A percentile compares a stretch with the other conserved stretches of the same genome.
Conservation (phyloP, 495 filamentous ascomycete species). For the Rostrohypoxylon terebratum region DNA sequence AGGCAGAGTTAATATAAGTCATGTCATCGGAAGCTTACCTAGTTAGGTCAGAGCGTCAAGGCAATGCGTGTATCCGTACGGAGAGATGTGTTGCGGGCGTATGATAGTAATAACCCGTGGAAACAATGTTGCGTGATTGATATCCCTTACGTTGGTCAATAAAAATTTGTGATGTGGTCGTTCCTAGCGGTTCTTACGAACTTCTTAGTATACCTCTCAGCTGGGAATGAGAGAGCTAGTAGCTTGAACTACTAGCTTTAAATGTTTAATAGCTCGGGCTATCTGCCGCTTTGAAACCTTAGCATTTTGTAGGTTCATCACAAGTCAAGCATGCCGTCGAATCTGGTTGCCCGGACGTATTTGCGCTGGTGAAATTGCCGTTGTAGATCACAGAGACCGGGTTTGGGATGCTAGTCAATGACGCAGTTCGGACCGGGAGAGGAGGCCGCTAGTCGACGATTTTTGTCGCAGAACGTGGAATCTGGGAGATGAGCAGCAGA, state of each 20-base stretch:
- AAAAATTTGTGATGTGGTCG: not conserved
- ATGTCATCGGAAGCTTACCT: not conserved
- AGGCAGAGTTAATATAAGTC: not conserved
- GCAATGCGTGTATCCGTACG: conserved; percentile 9
- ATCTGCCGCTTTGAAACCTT: conserved; percentile 15
- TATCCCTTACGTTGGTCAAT: conserved; percentile 4
- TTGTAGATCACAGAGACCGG: conserved; percentile 39
- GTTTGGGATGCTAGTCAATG: conserved; percentile 36
- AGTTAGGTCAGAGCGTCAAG: not conserved
- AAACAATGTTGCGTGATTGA: not conserved
- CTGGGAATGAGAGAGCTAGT: not conserved
- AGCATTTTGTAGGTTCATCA: conserved; percentile 12
- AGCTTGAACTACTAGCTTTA: not conserved
- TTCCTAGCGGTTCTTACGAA: too few relatives aligned
- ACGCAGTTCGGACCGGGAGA: conserved; percentile 29
- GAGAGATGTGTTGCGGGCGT: conserved; percentile 3
- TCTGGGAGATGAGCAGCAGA: conserved; percentile 26
- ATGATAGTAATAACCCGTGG: conserved; percentile 8
- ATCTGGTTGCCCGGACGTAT: conserved; percentile 8
- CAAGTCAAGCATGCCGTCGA: conserved; percentile 6
- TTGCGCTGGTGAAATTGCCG: conserved; percentile 38
- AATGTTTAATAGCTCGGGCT: not conserved
- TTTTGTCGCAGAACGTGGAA: conserved; percentile 43
- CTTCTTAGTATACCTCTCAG: not conserved
- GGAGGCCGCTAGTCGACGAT: conserved; percentile 28